Percentiles rank a stretch among this genome's conserved stretches.
Evolutionary conservation across 2,329 filamentous ascomycete genomes (phyloP).

Genomic region (Penicillium sumatraense): DNA sequence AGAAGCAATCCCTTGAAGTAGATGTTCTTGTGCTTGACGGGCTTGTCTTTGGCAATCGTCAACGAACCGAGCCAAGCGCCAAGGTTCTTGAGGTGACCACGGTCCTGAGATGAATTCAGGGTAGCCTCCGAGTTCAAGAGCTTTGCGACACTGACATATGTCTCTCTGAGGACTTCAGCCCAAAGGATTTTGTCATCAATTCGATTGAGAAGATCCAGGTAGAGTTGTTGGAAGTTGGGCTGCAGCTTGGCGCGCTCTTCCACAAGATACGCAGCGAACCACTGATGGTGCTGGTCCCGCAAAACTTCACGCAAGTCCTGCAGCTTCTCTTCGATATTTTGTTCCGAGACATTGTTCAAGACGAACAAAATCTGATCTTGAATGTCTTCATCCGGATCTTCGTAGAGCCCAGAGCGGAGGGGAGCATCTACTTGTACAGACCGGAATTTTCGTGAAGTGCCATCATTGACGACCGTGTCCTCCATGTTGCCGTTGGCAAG

Average conservation of each 20-base stretch:
- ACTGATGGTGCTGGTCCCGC: constrained; percentile 82
- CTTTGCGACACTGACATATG: constrained; percentile 81
- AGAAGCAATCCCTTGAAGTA: constrained; percentile 95
- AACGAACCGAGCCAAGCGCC: constrained; percentile 91
- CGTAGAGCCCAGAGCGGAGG: constrained; percentile 66
- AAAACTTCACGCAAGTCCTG: constrained; percentile 78
- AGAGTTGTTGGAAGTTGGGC: constrained; percentile 93
- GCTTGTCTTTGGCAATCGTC: constrained; percentile 90
- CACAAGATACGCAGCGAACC: constrained; percentile 95
- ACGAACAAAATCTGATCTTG: constrained; percentile 96
- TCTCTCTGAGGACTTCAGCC: constrained; percentile 89
- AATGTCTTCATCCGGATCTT: constrained; percentile 81
- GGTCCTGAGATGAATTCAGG: constrained; percentile 80
- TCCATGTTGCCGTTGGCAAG: constrained; percentile 75
- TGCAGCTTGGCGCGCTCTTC: constrained; percentile 97
- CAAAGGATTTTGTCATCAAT: constrained; percentile 80
- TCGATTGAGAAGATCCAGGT: constrained; percentile 83
- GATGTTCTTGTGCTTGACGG: constrained; percentile 94
- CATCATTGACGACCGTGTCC: constrained; percentile 63
- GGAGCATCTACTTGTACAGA: constrained; percentile 78
- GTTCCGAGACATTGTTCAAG: constrained; percentile 92
- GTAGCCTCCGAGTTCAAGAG: constrained; percentile 91
- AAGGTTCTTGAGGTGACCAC: constrained; percentile 88
- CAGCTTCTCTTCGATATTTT: constrained; percentile 83
- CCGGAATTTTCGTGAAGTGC: constrained; percentile 71